Evolutionary conservation across 768 basidiomycete genomes (phyloP).

Genomic region (Termitomyces sp.): DNA sequence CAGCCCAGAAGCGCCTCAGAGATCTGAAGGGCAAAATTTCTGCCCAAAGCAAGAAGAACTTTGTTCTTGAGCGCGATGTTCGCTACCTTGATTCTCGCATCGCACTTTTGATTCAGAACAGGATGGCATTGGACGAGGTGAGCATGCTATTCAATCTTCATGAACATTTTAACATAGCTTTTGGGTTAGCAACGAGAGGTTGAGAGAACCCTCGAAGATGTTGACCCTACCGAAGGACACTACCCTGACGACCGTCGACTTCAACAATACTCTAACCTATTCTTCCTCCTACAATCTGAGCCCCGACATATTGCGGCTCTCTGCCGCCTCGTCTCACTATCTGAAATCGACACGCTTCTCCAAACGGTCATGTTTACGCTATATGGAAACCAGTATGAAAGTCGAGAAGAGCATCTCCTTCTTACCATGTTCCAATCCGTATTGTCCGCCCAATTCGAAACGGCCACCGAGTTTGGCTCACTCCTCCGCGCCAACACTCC

Average conservation of each 20-base stretch:
- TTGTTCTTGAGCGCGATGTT: conserved; percentile 97
- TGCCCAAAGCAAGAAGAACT: conserved; percentile 99
- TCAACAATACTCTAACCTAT: conserved; percentile 97
- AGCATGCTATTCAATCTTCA: conserved; percentile 22
- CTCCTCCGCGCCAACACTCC: conserved; percentile 97
- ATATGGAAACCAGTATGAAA: conserved; percentile 99
- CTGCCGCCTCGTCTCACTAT: conserved; percentile 91
- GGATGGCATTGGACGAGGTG: conserved; percentile 95
- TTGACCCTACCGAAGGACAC: conserved; percentile 87
- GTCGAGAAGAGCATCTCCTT: conserved; percentile 95
- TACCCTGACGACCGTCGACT: conserved; percentile 93
- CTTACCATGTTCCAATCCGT: conserved; percentile 99
- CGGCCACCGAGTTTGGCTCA: conserved; percentile 98
- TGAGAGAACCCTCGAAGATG: conserved; percentile 91
- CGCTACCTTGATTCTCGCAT: conserved; percentile 97
- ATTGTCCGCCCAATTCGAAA: conserved; percentile 97
- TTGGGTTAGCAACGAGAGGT: conserved; percentile 83
- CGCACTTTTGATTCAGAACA: conserved; percentile 95
- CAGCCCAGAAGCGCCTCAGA: conserved; percentile 94
- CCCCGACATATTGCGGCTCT: conserved; percentile 95
- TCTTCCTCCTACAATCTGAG: conserved; percentile 97
- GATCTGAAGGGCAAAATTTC: conserved; percentile 97
- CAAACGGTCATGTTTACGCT: conserved; percentile 99
- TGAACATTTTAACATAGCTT: conserved; percentile 12
- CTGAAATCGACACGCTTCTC: conserved; percentile 97